Evolutionary conservation across 1,284 basidiomycete genomes (phyloP), one percentile per base, ranked within the genome.

Genomic region (Cystobasidium slooffiae): DNA sequence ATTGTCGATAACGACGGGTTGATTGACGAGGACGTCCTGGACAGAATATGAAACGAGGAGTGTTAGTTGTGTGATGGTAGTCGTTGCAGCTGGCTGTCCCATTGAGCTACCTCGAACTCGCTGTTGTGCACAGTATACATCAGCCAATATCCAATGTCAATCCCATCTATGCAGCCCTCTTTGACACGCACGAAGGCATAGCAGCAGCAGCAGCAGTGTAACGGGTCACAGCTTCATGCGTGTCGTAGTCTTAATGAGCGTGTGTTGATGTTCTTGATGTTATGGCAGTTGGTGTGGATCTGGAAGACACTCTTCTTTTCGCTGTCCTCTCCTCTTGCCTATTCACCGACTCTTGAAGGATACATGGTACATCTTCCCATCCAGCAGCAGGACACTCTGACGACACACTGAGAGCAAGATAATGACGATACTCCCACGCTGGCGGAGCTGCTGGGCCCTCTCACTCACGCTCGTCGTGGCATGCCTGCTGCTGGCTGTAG

Each of bases 1-100:
- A 85, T 97, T 97, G 86, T 97, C 94, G 80, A 97, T 96, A 78
- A 97, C 94, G 76, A 97, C 91, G 3, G 92, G 92, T 82, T 94
- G 92, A 84, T 94, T 94, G 68, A 92, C 93, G 81, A 94, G 88
- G 79, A 94, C 92, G 81, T 93, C 92, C 67, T 78, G 65, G 2
- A 22, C 0, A 22, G 3, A 53, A n/a, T n/a, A n/a, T n/a, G n/a
- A n/a, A 22, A 43, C 43, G 46, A 51, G 53, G 20, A 10, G 55
- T 31, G 56, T 31, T 5, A 47, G 55, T n/a, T 24, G 12, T 8
- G 44, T 43, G 9, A 10, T 24, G 61, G 6, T 12, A 39, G 24
- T 56, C 16, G 18, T 14, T 37, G 24, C 14, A n/a, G 39, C 16
- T 41, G 16, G 46, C 10, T 20, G 20, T 9, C 49, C 24, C 56